Evolutionary conservation across 352 stramenopile species (phyloP), one percentile per base, ranked within the genome.

Genomic region (Aphanomyces invadans): DNA sequence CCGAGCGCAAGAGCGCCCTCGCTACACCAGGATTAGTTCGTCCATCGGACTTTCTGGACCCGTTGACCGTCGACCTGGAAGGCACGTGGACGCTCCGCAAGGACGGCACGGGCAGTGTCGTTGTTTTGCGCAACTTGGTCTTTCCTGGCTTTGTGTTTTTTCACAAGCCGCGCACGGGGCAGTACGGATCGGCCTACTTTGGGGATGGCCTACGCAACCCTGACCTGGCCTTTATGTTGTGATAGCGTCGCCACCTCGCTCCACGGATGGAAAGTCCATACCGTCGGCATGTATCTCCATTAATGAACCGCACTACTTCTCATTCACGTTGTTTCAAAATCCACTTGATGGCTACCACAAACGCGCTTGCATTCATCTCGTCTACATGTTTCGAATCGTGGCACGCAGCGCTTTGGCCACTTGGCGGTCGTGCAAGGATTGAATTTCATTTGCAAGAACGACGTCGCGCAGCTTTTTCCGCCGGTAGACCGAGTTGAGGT

Each of bases 401-500:
- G 4, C 23, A 19, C 44, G 44, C 7, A 26, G 44, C 9, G 12
- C 12, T 19, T 52, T 52, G 44, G 7, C 19, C 44, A 42, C 36
- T 42, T 42, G 36, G 15, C 49, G 49, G 29, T 57, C 49, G 49
- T 57, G 49, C 19, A 57, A 19, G 21, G 42, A 28, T 21, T 65
- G 57, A 38, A 51, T 53, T 53, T 51, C 28, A 49, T 68, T 59
- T 15, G 32, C 48, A 12, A 62, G 36, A 5, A 42, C 62, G 19
- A 91, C 66, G 63, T 87, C 73, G n/a, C 79, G 73, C 32, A 69
- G n/a, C 36, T 64, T 64, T 23, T 49, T 64, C 19, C 25, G 33
- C 2, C 84, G 82, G 56, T 88, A 90, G 23, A 90, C 77, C 19
- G 84, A 90, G 59, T 89, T 89, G 29, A 92, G 70, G 25, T 79